Conservation (phyloP, 108 stramenopile species). For the Tribonema minus region DNA sequence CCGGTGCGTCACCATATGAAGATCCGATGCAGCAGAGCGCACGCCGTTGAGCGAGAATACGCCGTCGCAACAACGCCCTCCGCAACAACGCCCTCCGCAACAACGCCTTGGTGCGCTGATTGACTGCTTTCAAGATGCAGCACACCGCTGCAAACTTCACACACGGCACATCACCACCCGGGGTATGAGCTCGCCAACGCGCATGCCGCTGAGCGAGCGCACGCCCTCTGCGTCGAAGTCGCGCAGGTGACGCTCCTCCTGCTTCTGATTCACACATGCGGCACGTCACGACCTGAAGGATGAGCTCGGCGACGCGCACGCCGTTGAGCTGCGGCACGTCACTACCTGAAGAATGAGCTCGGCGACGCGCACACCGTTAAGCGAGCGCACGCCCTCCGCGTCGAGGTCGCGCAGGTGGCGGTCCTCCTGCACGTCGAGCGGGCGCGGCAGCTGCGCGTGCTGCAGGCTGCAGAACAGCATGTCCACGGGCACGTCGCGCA, state of each 20-base stretch:
- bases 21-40: no score
- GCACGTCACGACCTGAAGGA: constrained; percentile 60
- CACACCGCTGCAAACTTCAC: no score
- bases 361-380: constrained; percentile 89
- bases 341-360: constrained; percentile 70
- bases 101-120: no score
- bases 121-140: no score
- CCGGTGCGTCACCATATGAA: no score
- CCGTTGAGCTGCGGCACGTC: constrained; percentile 55
- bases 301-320: constrained; percentile 80
- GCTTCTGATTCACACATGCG: no score
- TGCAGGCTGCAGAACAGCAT: constrained; percentile 79
- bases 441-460: constrained; percentile 52
- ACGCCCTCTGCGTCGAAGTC: constrained; percentile 78
- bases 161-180: constrained; percentile 26
- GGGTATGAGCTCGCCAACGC: constrained; percentile 83
- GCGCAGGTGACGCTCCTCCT: constrained; percentile 79
- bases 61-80: no score
- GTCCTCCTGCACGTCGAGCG: constrained; percentile 87
- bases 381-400: constrained; percentile 68
- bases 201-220: constrained; percentile 81
- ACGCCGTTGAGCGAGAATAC: no score
- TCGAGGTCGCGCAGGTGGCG: constrained; percentile 78
- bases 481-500: constrained; percentile 90
- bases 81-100: no score